Conservation (phyloP, 352 stramenopile genomes). For the Phytopythium helicoides region DNA sequence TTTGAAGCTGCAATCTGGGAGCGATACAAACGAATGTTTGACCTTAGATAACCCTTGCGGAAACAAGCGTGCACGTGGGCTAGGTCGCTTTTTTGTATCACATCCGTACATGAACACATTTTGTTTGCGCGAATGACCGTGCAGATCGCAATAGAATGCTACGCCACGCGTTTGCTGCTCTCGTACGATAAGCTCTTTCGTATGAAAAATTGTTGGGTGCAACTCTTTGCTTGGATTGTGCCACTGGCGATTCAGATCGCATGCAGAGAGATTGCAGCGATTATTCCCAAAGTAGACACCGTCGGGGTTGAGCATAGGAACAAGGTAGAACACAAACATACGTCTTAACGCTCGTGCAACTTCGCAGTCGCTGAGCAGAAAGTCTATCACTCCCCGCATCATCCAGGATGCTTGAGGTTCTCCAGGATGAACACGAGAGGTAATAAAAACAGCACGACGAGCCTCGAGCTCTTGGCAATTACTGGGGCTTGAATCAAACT, state of each 20-base stretch:
- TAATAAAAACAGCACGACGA: slow-evolving; percentile 71
- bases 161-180: slow-evolving; percentile 56
- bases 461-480: slow-evolving; percentile 26
- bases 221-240: slow-evolving; percentile 51
- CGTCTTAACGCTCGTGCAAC: slow-evolving; percentile 68
- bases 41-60: slow-evolving; percentile 27
- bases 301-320: slow-evolving; percentile 94
- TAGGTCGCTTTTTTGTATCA: slow-evolving; percentile 87
- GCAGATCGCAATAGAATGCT: slow-evolving; percentile 88
- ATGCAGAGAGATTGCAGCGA: slow-evolving; percentile 77
- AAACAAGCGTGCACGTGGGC: slow-evolving; percentile 69
- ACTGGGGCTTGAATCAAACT: slow-evolving; percentile 25
- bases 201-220: slow-evolving; percentile 89
- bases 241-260: slow-evolving; percentile 91
- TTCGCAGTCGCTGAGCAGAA: slow-evolving; percentile 65
- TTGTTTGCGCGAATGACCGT: slow-evolving; percentile 92
- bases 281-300: slow-evolving; percentile 93
- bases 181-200: slow-evolving; percentile 77
- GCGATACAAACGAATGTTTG: slow-evolving; percentile 43
- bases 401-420: slow-evolving; percentile 93
- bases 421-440: slow-evolving; percentile 87
- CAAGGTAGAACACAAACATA: slow-evolving; percentile 91
- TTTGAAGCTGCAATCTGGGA: slow-evolving; percentile 77
- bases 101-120: slow-evolving; percentile 96
- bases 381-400: slow-evolving; percentile 92